Evolutionary conservation across 164 flowering plant species (phyloP).

Genomic region (Piper longum): DNA sequence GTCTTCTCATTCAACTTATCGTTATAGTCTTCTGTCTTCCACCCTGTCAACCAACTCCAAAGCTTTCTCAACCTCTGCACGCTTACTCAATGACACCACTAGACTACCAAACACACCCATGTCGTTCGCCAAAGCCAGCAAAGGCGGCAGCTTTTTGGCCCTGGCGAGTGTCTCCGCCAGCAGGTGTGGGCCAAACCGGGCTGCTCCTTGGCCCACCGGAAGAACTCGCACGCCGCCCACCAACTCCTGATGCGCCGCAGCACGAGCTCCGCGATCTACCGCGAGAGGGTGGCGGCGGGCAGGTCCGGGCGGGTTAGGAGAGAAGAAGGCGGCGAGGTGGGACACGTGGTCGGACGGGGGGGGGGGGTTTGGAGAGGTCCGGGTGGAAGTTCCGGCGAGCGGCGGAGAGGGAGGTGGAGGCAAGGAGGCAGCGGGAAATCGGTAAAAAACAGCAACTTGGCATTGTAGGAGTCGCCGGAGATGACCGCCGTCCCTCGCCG

Average conservation of each 20-base stretch:
- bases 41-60: constrained; percentile 49
- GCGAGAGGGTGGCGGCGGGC: constrained; percentile 15
- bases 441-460: too few relatives aligned
- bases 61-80: constrained; percentile 63
- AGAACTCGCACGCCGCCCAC: constrained; percentile 42
- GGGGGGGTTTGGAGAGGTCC: not conserved
- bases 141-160: constrained; percentile 39
- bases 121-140: constrained; percentile 30
- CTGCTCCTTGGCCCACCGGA: constrained; percentile 60
- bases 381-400: not conserved
- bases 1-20: constrained; percentile 55
- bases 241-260: constrained; percentile 36
- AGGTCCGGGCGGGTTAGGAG: constrained; percentile 7
- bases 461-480: too few relatives aligned
- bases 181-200: constrained; percentile 47
- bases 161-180: constrained; percentile 55
- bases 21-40: constrained; percentile 33
- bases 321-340: constrained; percentile 29
- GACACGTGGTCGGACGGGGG: not conserved
- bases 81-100: constrained; percentile 44
- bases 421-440: too few relatives aligned
- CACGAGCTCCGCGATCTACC: constrained; percentile 44
- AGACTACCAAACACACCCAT: constrained; percentile 36
- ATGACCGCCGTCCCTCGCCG: too few relatives aligned
- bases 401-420: too few relatives aligned